A percentile compares a stretch with the other conserved stretches of the same genome.
These are phyloP conservation scores for Corchorus capsularis DNA, from an alignment of 345 rosid species.

Conservation along the genomic window DNA sequence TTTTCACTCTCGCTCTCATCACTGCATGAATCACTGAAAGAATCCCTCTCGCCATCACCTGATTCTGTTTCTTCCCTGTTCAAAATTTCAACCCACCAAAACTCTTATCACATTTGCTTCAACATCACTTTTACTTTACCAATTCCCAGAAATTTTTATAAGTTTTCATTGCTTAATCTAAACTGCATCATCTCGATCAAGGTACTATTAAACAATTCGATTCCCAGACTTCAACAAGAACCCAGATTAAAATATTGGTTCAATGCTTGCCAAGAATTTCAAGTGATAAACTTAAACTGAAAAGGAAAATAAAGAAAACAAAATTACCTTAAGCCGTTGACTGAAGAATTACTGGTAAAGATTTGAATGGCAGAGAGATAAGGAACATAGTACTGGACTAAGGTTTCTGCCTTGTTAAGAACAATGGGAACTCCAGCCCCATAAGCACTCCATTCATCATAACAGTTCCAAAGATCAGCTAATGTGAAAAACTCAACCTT, in stretches of 20 bases:
- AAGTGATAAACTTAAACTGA: not conserved
- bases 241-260: not conserved
- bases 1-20: conserved; percentile 93
- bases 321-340: conserved; percentile 69
- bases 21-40: conserved; percentile 80
- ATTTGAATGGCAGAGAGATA: conserved; percentile 97
- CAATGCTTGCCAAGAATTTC: not conserved
- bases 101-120: not conserved
- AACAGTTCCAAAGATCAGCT: conserved; percentile 84
- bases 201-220: not conserved
- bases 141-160: not conserved
- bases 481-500: conserved; percentile 80
- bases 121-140: not conserved
- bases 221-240: not conserved
- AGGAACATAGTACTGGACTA: conserved; percentile 96
- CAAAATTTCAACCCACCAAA: not conserved
- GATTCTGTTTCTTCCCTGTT: conserved; percentile 77
- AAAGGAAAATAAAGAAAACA: conserved; percentile 1
- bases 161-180: not conserved
- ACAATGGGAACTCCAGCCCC: conserved; percentile 95
- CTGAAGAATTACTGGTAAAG: conserved; percentile 73
- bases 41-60: conserved; percentile 83
- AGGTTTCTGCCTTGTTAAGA: conserved; percentile 65
- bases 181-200: not conserved
- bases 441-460: conserved; percentile 99